These are phyloP conservation scores for Ophiostoma piceae DNA, from an alignment of 2,329 filamentous ascomycete genomes.

Conservation along the genomic window DNA sequence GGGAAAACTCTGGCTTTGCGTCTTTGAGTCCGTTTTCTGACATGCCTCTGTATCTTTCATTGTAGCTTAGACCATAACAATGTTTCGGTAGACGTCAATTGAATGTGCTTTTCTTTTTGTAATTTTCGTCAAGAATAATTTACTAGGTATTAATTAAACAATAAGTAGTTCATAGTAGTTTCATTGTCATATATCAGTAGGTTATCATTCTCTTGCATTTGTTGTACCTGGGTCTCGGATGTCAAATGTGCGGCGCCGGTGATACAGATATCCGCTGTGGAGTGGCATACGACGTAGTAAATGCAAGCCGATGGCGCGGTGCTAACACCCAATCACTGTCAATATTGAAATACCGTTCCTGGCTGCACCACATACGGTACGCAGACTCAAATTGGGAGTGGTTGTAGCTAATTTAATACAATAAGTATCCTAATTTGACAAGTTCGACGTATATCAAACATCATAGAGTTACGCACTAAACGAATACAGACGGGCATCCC, in stretches of 20 bases:
- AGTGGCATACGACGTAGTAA: not conserved
- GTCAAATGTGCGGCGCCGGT: not conserved
- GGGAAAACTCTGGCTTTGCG: slow-evolving; percentile 23
- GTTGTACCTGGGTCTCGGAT: not conserved
- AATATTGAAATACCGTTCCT: not conserved
- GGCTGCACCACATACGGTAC: not conserved
- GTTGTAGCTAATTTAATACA: not conserved
- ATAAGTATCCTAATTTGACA: not conserved
- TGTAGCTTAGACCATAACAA: slow-evolving; percentile 2
- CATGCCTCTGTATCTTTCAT: slow-evolving; percentile 22
- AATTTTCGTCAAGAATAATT: too few species aligned
- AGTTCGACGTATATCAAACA: not conserved
- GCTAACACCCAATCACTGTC: not conserved
- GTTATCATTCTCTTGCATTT: not conserved
- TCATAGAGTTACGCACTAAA: not conserved
- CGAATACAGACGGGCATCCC: not conserved
- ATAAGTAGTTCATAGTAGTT: too few species aligned
- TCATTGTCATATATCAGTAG: too few species aligned
- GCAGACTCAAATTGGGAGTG: not conserved
- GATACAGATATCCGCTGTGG: not conserved
- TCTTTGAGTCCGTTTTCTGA: slow-evolving; percentile 25
- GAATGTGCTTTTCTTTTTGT: too few species aligned
- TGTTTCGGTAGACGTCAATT: too few species aligned
- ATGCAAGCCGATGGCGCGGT: not conserved
- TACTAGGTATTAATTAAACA: too few species aligned